A percentile compares a stretch with the other conserved stretches of the same genome.
phyloP scores from a whole-genome alignment of 2,329 filamentous ascomycete genomes.

The Aspergillus sp. region DNA sequence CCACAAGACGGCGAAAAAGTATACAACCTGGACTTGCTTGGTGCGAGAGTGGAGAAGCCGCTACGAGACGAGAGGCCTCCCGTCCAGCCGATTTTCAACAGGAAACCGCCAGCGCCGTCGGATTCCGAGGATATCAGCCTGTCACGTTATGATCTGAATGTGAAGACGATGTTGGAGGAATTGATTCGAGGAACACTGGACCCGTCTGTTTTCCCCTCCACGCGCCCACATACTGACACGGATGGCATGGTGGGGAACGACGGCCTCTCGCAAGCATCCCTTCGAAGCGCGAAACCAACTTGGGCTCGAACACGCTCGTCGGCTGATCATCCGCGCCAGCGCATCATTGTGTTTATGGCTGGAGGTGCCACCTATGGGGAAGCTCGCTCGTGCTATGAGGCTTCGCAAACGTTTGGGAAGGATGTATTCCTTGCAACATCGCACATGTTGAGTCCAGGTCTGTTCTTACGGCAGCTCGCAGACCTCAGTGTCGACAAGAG shows the following conservation, averaged over 20 bases:
- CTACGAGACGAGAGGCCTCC: conserved; percentile 69
- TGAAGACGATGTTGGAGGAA: conserved; percentile 77
- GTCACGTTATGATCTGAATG: conserved; percentile 72
- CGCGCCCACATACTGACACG: conserved; percentile 54
- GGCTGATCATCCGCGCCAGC: conserved; percentile 71
- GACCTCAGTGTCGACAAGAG: conserved; percentile 69
- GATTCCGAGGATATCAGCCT: conserved; percentile 69
- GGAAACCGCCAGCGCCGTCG: conserved; percentile 47
- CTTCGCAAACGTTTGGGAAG: conserved; percentile 60
- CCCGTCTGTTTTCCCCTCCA: conserved; percentile 58
- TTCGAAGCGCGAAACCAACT: conserved; percentile 85
- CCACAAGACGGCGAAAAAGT: conserved; percentile 63
- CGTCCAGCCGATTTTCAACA: conserved; percentile 60
- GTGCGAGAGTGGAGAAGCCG: conserved; percentile 59
- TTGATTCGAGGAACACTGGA: conserved; percentile 60
- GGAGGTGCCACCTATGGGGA: conserved; percentile 93
- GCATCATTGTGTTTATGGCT: conserved; percentile 88
- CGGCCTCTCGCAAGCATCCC: conserved; percentile 54
- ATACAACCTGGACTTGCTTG: conserved; percentile 67
- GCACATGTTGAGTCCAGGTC: conserved; percentile 80
- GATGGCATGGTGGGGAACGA: conserved; percentile 40
- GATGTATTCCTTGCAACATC: conserved; percentile 85
- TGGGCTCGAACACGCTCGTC: conserved; percentile 79
- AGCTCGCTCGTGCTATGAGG: conserved; percentile 77
- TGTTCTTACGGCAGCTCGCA: conserved; percentile 73